These are phyloP conservation scores for Solanum gracilifrons DNA, from an alignment of 257 asterid species.

Conservation along the genomic window DNA sequence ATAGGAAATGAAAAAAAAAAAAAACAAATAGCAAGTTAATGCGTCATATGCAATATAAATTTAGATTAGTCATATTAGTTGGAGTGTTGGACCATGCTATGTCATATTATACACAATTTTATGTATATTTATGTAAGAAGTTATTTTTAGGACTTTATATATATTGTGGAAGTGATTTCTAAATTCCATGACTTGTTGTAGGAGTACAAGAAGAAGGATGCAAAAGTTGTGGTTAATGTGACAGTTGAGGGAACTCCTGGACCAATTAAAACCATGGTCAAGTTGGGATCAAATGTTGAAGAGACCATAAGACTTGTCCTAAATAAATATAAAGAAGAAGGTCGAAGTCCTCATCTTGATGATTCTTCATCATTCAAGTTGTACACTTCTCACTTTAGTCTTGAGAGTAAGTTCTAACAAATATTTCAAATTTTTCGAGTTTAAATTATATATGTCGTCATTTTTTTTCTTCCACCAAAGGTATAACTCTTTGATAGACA, in stretches of 20 bases:
- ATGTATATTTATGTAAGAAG: neutral
- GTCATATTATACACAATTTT: too few relatives aligned
- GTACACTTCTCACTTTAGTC: constrained; percentile 59
- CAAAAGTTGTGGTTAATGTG: constrained; percentile 64
- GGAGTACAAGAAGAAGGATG: constrained; percentile 26
- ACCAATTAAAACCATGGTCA: constrained; percentile 53
- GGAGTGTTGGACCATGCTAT: too few relatives aligned
- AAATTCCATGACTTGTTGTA: neutral
- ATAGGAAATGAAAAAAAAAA: too few relatives aligned
- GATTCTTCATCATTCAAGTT: constrained; percentile 34
- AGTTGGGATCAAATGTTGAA: constrained; percentile 53
- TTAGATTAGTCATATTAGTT: too few relatives aligned
- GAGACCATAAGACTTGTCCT: constrained; percentile 44
- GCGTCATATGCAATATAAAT: neutral
- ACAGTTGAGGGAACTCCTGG: constrained; percentile 73
- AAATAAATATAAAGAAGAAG: constrained; percentile 40
- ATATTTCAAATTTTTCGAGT: neutral
- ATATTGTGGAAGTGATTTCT: neutral
- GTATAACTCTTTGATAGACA: neutral
- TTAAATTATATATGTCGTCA: neutral
- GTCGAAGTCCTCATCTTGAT: constrained; percentile 45
- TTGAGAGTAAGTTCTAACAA: constrained; percentile 36
- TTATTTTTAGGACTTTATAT: neutral
- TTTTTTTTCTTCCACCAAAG: neutral
- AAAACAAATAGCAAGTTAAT: too few relatives aligned